Evolutionary conservation across 257 asterid species (phyloP).

Genomic region (Solanum stenotomum): DNA sequence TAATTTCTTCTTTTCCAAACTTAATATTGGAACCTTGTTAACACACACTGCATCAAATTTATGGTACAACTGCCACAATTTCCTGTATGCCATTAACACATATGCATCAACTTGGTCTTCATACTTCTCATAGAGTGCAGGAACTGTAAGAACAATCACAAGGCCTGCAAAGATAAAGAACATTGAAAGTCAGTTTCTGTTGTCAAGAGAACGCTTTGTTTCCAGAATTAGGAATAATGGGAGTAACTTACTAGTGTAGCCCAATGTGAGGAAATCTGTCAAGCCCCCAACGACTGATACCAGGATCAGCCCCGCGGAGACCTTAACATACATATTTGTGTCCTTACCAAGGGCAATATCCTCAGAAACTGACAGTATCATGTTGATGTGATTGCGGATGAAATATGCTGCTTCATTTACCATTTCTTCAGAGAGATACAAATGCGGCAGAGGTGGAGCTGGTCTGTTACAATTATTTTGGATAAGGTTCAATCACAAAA

Average conservation of each 20-base stretch:
- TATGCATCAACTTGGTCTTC: constrained; percentile 36
- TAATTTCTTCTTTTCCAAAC: constrained; percentile 55
- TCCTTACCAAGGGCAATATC: constrained; percentile 64
- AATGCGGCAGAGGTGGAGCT: constrained; percentile 74
- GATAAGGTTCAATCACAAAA: not conserved
- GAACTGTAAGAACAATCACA: constrained; percentile 49
- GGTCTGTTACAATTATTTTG: constrained; percentile 45
- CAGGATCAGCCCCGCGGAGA: constrained; percentile 31
- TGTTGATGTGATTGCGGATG: constrained; percentile 34
- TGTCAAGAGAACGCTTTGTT: not conserved
- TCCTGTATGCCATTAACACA: constrained; percentile 24
- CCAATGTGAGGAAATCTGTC: constrained; percentile 44
- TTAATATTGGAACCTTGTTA: constrained; percentile 29
- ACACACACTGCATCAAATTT: constrained; percentile 42
- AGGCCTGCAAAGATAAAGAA: constrained; percentile 35
- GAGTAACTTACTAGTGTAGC: constrained; percentile 43
- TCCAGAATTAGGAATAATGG: not conserved
- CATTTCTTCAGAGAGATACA: constrained; percentile 64
- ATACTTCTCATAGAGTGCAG: constrained; percentile 64
- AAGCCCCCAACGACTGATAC: constrained; percentile 44
- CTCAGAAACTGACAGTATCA: constrained; percentile 40
- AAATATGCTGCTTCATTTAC: constrained; percentile 36
- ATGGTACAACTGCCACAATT: constrained; percentile 17
- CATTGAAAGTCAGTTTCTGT: not conserved
- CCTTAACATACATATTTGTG: constrained; percentile 46